Conservation (phyloP, 805 yeast genomes). For the Saturnispora zaruensis region DNA sequence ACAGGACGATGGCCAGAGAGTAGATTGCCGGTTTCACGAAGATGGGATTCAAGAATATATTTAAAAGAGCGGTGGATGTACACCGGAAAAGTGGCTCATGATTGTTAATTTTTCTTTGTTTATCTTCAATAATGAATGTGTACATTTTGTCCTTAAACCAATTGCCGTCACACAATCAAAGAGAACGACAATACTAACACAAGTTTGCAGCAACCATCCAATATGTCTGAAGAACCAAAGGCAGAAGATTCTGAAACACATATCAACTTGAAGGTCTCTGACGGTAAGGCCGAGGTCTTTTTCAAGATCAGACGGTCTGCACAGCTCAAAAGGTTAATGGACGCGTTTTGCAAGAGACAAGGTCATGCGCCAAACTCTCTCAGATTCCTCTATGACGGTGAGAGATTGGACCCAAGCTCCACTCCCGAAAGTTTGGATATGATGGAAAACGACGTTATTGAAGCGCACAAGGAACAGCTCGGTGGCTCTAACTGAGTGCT, state of each 20-base stretch:
- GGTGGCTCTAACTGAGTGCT: slow-evolving; percentile 38
- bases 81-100: neutral
- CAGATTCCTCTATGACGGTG: slow-evolving; percentile 90
- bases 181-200: slow-evolving; percentile 1
- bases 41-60: neutral
- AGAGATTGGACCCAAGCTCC: slow-evolving; percentile 75
- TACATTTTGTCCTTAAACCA: neutral
- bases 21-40: neutral
- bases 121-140: neutral
- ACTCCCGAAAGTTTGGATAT: slow-evolving; percentile 91
- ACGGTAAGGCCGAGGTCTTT: slow-evolving; percentile 87
- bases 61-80: neutral
- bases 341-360: slow-evolving; percentile 95
- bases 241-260: slow-evolving; percentile 47
- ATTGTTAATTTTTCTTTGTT: neutral
- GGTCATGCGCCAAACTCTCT: slow-evolving; percentile 78
- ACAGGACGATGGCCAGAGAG: neutral
- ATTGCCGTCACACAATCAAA: neutral
- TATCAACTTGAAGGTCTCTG: slow-evolving; percentile 89
- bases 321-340: slow-evolving; percentile 89
- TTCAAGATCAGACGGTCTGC: slow-evolving; percentile 93
- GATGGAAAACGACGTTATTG: slow-evolving; percentile 94
- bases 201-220: neutral
- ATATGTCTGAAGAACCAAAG: slow-evolving; percentile 36
- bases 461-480: slow-evolving; percentile 93